A percentile compares a stretch with the other conserved stretches of the same genome.
Conservation (phyloP, 257 asterid species). For the Ligustrum vulgare region DNA sequence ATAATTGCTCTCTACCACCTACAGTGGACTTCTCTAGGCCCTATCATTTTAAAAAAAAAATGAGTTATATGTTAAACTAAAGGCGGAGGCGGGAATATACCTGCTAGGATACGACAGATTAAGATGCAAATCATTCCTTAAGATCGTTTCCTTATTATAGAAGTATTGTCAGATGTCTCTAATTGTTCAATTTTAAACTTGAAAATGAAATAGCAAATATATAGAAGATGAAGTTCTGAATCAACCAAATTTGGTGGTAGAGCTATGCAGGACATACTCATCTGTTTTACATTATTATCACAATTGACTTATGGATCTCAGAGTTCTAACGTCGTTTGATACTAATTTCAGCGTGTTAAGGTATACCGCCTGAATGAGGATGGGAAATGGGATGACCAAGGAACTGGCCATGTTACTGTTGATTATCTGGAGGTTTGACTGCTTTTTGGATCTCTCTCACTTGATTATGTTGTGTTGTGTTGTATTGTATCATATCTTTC, state of each 20-base stretch:
- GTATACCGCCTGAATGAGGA: constrained; percentile 88
- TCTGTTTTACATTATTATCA: not conserved
- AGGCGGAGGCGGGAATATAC: not conserved
- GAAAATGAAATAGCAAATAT: not conserved
- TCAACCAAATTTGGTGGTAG: not conserved
- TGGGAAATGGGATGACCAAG: constrained; percentile 99
- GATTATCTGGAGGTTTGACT: constrained; percentile 77
- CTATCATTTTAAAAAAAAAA: not conserved
- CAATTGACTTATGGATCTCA: not conserved
- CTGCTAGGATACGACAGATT: not conserved
- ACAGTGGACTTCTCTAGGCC: not conserved
- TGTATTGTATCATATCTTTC: not conserved
- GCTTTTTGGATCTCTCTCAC: not conserved
- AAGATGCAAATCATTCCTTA: not conserved
- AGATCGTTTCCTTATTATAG: not conserved
- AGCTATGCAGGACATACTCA: no score
- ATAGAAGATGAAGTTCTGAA: not conserved
- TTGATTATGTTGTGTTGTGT: constrained; percentile 11
- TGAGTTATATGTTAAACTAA: not conserved
- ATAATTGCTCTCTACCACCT: not conserved
- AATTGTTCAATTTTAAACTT: not conserved
- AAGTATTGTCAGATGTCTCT: not conserved
- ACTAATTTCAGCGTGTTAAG: constrained; percentile 79
- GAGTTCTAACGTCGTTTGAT: constrained; percentile 8
- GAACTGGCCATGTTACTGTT: constrained; percentile 95